These are phyloP conservation scores for Coemansia sp. DNA, from an alignment of 192 early-diverging fungal genomes.

Conservation along the genomic window DNA sequence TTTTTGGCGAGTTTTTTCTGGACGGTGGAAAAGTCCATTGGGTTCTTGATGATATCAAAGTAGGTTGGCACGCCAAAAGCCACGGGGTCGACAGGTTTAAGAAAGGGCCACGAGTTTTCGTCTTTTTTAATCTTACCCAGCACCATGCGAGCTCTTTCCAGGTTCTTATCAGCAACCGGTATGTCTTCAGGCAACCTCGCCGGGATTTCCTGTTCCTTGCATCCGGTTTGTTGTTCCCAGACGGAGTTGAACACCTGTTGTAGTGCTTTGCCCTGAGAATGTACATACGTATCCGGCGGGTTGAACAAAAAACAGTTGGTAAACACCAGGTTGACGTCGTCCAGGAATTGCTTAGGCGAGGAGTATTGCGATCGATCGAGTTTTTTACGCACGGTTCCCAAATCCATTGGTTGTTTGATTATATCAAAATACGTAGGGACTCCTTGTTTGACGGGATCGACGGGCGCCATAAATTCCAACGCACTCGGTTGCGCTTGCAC, in stretches of 20 bases:
- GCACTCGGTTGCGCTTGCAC: conserved; percentile 60
- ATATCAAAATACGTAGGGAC: conserved; percentile 66
- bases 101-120: conserved; percentile 39
- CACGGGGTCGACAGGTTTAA: conserved; percentile 67
- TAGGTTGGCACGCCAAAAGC: conserved; percentile 64
- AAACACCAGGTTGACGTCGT: conserved; percentile 62
- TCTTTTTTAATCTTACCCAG: conserved; percentile 35
- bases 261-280: conserved; percentile 56
- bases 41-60: conserved; percentile 63
- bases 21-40: conserved; percentile 75
- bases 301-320: conserved; percentile 71
- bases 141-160: conserved; percentile 19
- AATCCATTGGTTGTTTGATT: conserved; percentile 72
- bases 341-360: conserved; percentile 50
- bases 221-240: conserved; percentile 24
- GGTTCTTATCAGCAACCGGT: conserved; percentile 1
- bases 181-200: conserved; percentile 3
- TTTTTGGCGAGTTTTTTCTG: conserved; percentile 57
- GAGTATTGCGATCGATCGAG: conserved; percentile 60
- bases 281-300: conserved; percentile 52
- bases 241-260: conserved; percentile 53
- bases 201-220: neutral
- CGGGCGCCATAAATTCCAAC: conserved; percentile 66
- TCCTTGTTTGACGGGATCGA: conserved; percentile 60
- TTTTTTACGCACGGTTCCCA: conserved; percentile 64